Evolutionary conservation across 1,139 yeast genomes (phyloP), one percentile per base, ranked within the genome.

Genomic region (Suhomyces wounanorum): DNA sequence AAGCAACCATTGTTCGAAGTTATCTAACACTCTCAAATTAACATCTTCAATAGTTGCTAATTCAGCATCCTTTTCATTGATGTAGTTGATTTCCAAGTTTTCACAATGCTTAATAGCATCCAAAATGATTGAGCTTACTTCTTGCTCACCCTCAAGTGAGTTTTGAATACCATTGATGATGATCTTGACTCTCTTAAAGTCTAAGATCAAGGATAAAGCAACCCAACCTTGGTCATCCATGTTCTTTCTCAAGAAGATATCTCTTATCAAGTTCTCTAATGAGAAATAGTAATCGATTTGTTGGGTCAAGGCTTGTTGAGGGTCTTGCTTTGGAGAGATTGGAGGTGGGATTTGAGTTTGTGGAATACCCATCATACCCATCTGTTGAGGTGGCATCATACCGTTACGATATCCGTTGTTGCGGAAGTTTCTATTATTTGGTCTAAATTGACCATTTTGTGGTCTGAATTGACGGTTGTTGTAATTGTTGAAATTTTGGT

Each of bases 241-340:
- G 62, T 86, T 89, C 60, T 83, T 82, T 67, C 96, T 82, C 65
- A 90, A 75, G 66, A 71, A 89, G 52, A 87, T 73, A 68, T 90
- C 97, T 70, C 89, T 87, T 60, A 89, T 78, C 68, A 94, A 78
- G 70, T 94, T 94, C 62, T 91, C 96, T 50, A 86, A 79, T 26
- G 95, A 86, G 69, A 94, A 87, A 69, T 94, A 94, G 74, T 92
- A 94, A 65, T 89, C 94, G 52, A 91, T 75, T 75, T 91, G 97
- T 59, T 80, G 81, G 26, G 77, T 77, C 65, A 73, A 76, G 43
- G 81, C 81, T 58, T 70, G 69, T 55, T 67, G 69, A 36, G 81
- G 81, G 55, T 75, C 76, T 61, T 75, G 80, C 61, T 75, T 72
- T 38, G 80, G 80, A 42, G 79, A 73, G 55, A 76, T 75, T 52